Conservation (phyloP, 768 basidiomycete species). For the Lactarius hengduanensis region DNA sequence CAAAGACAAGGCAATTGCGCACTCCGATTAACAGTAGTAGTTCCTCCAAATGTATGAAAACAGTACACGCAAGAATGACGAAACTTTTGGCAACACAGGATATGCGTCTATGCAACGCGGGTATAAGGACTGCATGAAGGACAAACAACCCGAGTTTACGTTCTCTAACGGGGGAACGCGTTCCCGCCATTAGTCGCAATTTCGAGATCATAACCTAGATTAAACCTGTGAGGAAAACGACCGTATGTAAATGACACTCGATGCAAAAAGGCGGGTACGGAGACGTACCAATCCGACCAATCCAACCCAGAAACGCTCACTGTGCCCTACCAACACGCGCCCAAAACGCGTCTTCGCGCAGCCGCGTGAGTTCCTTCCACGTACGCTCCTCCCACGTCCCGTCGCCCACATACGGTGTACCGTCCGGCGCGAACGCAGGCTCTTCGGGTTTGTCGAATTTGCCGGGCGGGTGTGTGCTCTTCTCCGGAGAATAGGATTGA, state of each 20-base stretch:
- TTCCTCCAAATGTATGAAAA: slow-evolving; percentile 16
- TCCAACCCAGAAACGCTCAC: slow-evolving; percentile 22
- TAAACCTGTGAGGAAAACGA: background rate
- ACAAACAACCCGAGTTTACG: slow-evolving; percentile 2
- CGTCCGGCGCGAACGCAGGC: slow-evolving; percentile 33
- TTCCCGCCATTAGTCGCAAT: slow-evolving; percentile 1
- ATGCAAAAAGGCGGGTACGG: background rate
- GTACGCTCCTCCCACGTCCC: slow-evolving; percentile 83
- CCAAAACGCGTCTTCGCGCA: slow-evolving; percentile 87
- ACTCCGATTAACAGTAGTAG: background rate
- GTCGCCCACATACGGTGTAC: slow-evolving; percentile 55
- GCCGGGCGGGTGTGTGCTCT: background rate
- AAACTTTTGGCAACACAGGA: background rate
- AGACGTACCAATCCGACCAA: background rate
- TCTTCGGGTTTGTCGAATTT: slow-evolving; percentile 16
- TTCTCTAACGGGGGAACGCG: background rate
- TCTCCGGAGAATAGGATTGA: background rate
- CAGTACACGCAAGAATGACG: background rate
- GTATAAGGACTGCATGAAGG: background rate
- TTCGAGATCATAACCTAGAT: slow-evolving; percentile 19
- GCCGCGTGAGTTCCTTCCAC: slow-evolving; percentile 72
- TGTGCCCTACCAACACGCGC: slow-evolving; percentile 64
- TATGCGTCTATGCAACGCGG: background rate
- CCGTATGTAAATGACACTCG: background rate
- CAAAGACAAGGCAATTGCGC: background rate